Percentiles rank a stretch among this genome's conserved stretches.
Conservation (phyloP, 257 asterid species). For the Scutellaria galericulata region DNA sequence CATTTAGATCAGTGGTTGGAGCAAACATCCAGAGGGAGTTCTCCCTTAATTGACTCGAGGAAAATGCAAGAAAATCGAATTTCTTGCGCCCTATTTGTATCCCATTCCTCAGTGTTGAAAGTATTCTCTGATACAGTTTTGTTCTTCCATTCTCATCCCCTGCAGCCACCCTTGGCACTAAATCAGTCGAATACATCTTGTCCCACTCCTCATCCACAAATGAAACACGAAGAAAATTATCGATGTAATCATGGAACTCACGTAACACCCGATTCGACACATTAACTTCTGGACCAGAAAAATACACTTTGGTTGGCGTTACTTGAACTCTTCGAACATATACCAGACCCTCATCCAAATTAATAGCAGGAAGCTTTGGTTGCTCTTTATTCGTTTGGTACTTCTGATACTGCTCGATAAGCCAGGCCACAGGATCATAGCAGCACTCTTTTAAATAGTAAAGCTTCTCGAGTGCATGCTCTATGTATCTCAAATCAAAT, state of each 20-base stretch:
- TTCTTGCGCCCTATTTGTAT: slow-evolving; percentile 69
- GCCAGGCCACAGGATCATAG: slow-evolving; percentile 80
- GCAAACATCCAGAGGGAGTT: slow-evolving; percentile 97
- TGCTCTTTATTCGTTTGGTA: slow-evolving; percentile 42
- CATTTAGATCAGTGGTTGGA: slow-evolving; percentile 47
- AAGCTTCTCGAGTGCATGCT: slow-evolving; percentile 72
- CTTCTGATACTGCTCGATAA: slow-evolving; percentile 51
- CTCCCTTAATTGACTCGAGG: slow-evolving; percentile 88
- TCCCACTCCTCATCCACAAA: slow-evolving; percentile 93
- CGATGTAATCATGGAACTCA: slow-evolving; percentile 50
- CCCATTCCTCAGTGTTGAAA: slow-evolving; percentile 66
- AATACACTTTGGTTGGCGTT: slow-evolving; percentile 84
- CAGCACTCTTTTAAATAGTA: slow-evolving; percentile 72
- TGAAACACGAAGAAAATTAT: slow-evolving; percentile 86
- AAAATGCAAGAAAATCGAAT: slow-evolving; percentile 90
- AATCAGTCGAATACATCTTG: slow-evolving; percentile 65
- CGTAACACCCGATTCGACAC: slow-evolving; percentile 87
- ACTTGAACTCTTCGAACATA: slow-evolving; percentile 84
- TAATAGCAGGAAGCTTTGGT: slow-evolving; percentile 68
- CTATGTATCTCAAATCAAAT: slow-evolving; percentile 46
- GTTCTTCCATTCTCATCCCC: slow-evolving; percentile 50
- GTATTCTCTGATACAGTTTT: slow-evolving; percentile 63
- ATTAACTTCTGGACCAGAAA: slow-evolving; percentile 80
- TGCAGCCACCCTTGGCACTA: slow-evolving; percentile 47
- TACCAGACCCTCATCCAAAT: slow-evolving; percentile 73